Conservation (phyloP, 257 asterid genomes). For the Gentiana straminea region DNA sequence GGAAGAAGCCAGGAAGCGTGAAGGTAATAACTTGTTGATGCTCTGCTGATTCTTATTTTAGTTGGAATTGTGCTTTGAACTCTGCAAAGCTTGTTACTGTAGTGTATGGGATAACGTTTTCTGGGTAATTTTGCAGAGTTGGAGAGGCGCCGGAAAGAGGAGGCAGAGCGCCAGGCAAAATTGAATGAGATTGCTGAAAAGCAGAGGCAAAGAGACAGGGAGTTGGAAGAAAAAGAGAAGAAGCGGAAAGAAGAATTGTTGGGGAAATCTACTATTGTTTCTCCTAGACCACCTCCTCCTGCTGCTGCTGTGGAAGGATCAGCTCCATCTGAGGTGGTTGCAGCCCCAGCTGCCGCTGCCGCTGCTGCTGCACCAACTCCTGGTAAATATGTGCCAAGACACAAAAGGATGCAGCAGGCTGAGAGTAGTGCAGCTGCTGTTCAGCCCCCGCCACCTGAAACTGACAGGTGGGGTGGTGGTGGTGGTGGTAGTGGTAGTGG, state of each 20-base stretch:
- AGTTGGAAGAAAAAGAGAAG: constrained; percentile 54
- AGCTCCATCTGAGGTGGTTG: constrained; percentile 25
- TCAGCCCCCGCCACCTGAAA: constrained; percentile 36
- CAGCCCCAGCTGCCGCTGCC: constrained; percentile 20
- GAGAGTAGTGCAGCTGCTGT: constrained; percentile 14
- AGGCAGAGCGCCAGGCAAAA: constrained; percentile 61
- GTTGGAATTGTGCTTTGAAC: not conserved
- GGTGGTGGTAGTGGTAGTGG: not conserved
- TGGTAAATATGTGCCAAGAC: constrained; percentile 46
- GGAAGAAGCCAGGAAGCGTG: constrained; percentile 76
- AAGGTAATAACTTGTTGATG: constrained; percentile 36
- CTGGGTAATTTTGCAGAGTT: constrained; percentile 32
- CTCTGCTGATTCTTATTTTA: not conserved
- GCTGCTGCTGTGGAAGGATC: constrained; percentile 13
- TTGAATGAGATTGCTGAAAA: constrained; percentile 68
- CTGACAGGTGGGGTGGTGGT: constrained; percentile 43
- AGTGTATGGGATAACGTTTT: too few species aligned
- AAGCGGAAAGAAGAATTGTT: constrained; percentile 37
- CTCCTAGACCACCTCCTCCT: constrained; percentile 25
- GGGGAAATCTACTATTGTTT: constrained; percentile 14
- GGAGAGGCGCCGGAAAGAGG: constrained; percentile 60
- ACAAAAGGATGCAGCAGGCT: constrained; percentile 11
- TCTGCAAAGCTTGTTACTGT: too few species aligned
- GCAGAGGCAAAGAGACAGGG: constrained; percentile 62
- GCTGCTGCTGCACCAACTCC: constrained; percentile 29